Evolutionary conservation across 1,284 basidiomycete species (phyloP).

Genomic region (Pterulicium gracile): DNA sequence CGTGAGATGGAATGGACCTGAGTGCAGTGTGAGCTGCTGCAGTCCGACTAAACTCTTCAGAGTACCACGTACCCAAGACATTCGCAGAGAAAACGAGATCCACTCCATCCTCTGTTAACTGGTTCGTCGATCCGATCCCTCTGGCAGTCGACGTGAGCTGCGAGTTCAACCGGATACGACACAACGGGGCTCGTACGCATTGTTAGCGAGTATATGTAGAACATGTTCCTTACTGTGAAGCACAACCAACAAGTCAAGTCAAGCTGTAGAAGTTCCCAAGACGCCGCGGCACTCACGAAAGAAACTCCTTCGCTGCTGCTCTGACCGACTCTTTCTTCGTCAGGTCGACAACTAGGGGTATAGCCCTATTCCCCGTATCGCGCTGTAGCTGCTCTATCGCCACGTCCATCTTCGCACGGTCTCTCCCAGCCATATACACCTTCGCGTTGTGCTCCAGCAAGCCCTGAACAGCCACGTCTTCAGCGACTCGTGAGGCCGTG

Average conservation of each 20-base stretch:
- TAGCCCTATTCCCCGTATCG: conserved; percentile 1
- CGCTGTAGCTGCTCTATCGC: background rate
- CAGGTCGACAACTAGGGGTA: background rate
- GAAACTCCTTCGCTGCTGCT: background rate
- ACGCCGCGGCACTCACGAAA: background rate
- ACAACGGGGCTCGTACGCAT: background rate
- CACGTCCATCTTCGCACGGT: background rate
- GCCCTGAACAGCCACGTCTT: background rate
- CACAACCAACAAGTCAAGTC: background rate
- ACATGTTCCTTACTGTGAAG: background rate
- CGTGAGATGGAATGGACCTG: conserved; percentile 40
- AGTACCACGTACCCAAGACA: conserved; percentile 25
- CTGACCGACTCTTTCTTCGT: background rate
- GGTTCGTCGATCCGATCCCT: conserved; percentile 32
- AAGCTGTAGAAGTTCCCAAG: background rate
- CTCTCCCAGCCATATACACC: background rate
- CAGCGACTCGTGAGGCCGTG: background rate
- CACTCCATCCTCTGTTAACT: conserved; percentile 23
- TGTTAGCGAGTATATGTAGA: background rate
- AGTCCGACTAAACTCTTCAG: no score
- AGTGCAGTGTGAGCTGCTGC: conserved; percentile 27
- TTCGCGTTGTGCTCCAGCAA: conserved; percentile 1
- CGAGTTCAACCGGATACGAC: no score
- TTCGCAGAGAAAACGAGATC: conserved; percentile 47
- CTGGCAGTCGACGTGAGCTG: no score